Percentiles rank a stretch among this genome's conserved stretches.
Evolutionary conservation across 441 rosid species (phyloP).

Genomic region (Adansonia gregorii): DNA sequence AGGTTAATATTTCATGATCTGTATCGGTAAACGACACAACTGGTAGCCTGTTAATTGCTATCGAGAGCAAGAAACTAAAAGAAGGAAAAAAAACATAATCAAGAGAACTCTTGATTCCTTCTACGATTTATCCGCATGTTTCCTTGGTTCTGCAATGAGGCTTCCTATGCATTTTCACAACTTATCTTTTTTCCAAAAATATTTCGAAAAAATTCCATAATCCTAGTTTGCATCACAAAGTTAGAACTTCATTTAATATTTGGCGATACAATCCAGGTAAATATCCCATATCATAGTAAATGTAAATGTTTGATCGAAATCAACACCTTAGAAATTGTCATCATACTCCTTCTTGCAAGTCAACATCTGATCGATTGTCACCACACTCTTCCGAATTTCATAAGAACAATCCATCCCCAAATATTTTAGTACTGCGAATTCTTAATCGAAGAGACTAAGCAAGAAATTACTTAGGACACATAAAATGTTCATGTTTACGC

Average conservation of each 20-base stretch:
- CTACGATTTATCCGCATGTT: not conserved
- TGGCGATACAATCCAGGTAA: not conserved
- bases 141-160: not conserved
- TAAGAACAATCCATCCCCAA: not conserved
- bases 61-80: no score
- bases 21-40: no score
- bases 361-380: not conserved
- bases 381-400: not conserved
- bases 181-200: not conserved
- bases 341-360: not conserved
- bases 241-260: not conserved
- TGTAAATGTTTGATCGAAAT: slow-evolving; percentile 9
- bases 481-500: not conserved
- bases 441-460: not conserved
- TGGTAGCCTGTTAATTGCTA: no score
- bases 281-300: not conserved
- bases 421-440: not conserved
- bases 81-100: no score
- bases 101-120: no score
- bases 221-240: not conserved
- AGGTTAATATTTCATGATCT: no score
- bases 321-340: not conserved
- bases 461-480: not conserved
- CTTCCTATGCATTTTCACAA: not conserved
- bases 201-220: not conserved